Evolutionary conservation across 2,329 filamentous ascomycete species (phyloP).

Genomic region (Diaporthe sp.): DNA sequence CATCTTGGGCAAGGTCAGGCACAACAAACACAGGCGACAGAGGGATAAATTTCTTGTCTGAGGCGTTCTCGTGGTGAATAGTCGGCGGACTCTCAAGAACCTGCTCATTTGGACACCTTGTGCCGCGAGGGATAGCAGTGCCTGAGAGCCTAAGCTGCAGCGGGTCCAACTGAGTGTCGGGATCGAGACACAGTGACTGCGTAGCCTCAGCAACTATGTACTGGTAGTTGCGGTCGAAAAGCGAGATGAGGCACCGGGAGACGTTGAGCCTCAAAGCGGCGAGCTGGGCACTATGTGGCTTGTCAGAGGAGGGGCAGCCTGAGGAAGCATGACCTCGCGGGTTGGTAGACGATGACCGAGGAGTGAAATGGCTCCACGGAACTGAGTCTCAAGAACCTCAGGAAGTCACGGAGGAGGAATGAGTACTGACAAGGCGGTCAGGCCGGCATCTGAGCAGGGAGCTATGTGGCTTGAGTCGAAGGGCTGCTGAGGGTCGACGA

Average conservation of each 20-base stretch:
- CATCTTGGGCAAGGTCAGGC: slow-evolving; percentile 34
- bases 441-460: slow-evolving; percentile 16
- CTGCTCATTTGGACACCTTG: slow-evolving; percentile 20
- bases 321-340: neutral
- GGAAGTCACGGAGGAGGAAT: neutral
- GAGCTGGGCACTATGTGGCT: slow-evolving; percentile 57
- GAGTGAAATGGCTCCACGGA: neutral
- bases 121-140: slow-evolving; percentile 24
- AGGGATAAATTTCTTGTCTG: neutral
- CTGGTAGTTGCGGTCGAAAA: slow-evolving; percentile 39
- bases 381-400: no score
- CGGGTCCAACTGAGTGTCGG: neutral
- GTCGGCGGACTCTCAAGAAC: slow-evolving; percentile 19
- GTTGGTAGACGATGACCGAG: neutral
- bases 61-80: neutral
- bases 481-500: slow-evolving; percentile 3
- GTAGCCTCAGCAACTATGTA: slow-evolving; percentile 40
- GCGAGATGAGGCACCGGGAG: slow-evolving; percentile 51
- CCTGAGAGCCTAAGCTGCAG: slow-evolving; percentile 21
- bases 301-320: neutral
- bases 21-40: slow-evolving; percentile 34
- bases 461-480: neutral
- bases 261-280: slow-evolving; percentile 58
- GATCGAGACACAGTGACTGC: neutral
- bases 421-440: slow-evolving; percentile 24